These are phyloP conservation scores for Yamadazyma ubonensis DNA, from an alignment of 805 yeast genomes.

Conservation along the genomic window DNA sequence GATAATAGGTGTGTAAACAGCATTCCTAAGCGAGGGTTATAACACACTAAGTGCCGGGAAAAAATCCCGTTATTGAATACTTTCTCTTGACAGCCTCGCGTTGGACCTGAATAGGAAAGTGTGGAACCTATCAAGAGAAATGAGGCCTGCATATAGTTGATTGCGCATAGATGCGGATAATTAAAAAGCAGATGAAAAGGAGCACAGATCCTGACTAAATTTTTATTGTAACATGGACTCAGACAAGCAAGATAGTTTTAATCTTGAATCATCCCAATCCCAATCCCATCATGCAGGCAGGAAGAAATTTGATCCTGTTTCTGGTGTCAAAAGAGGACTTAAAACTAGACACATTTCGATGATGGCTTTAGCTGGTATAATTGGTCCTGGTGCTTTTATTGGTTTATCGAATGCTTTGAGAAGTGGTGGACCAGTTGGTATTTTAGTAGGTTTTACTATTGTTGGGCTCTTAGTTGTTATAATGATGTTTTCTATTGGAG, in stretches of 20 bases:
- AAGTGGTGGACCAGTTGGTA: conserved; percentile 43
- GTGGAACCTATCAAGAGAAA: not conserved
- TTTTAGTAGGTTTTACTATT: conserved; percentile 49
- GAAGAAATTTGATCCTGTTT: conserved; percentile 11
- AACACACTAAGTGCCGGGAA: too few species aligned
- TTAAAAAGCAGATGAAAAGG: not conserved
- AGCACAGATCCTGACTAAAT: not conserved
- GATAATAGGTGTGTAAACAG: too few species aligned
- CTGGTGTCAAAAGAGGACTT: conserved; percentile 48
- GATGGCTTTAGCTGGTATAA: conserved; percentile 26
- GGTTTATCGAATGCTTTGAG: conserved; percentile 51
- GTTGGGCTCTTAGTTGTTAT: conserved; percentile 44
- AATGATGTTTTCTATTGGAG: conserved; percentile 43
- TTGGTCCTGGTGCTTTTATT: conserved; percentile 56
- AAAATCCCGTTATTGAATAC: too few species aligned
- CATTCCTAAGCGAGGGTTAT: too few species aligned
- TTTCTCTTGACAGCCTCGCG: too few species aligned
- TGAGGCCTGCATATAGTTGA: conserved; percentile 1
- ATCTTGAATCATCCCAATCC: not conserved
- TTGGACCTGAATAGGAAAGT: not conserved
- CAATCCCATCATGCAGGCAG: conserved; percentile 17
- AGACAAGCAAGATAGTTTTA: conserved; percentile 2
- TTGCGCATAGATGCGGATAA: conserved; percentile 1
- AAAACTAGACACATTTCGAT: conserved; percentile 22
- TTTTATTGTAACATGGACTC: not conserved